Evolutionary conservation across 495 filamentous ascomycete species (phyloP).

Genomic region (Penicillium herquei): DNA sequence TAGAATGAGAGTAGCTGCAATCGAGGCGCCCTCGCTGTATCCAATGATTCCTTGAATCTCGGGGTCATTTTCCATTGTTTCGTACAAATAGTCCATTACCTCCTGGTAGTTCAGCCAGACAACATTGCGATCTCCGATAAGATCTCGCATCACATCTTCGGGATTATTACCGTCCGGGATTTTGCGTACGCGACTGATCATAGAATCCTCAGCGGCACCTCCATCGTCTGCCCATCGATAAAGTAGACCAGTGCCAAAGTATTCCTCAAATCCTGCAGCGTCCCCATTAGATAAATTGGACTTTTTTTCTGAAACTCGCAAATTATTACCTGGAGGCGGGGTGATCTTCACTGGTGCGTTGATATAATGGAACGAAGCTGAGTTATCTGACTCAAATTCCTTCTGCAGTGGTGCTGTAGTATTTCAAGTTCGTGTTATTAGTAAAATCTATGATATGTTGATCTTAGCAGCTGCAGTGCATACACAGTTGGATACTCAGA

Average conservation of each 20-base stretch:
- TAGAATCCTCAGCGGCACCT: slow-evolving; percentile 42
- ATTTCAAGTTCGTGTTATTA: neutral
- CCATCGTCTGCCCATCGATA: slow-evolving; percentile 51
- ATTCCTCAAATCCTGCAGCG: slow-evolving; percentile 44
- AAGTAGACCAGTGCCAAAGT: slow-evolving; percentile 51
- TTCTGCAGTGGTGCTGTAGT: slow-evolving; percentile 39
- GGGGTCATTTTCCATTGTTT: slow-evolving; percentile 22
- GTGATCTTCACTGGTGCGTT: slow-evolving; percentile 44
- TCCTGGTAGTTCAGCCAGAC: slow-evolving; percentile 21
- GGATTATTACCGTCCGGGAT: slow-evolving; percentile 45
- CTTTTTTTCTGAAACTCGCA: neutral
- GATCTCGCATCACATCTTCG: slow-evolving; percentile 50
- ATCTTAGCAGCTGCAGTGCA: neutral
- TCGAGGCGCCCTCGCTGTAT: slow-evolving; percentile 60
- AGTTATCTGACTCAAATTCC: slow-evolving; percentile 40
- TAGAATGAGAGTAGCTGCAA: slow-evolving; percentile 52
- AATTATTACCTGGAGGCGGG: slow-evolving; percentile 33
- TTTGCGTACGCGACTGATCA: slow-evolving; percentile 48
- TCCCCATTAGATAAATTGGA: neutral
- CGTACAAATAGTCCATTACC: slow-evolving; percentile 30
- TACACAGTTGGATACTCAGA: slow-evolving; percentile 52
- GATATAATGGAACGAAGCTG: slow-evolving; percentile 46
- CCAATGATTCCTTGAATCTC: slow-evolving; percentile 51
- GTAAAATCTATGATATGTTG: neutral
- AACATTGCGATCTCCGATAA: slow-evolving; percentile 20